Evolutionary conservation across 2,329 filamentous ascomycete genomes (phyloP).

Genomic region (Zymoseptoria brevis): DNA sequence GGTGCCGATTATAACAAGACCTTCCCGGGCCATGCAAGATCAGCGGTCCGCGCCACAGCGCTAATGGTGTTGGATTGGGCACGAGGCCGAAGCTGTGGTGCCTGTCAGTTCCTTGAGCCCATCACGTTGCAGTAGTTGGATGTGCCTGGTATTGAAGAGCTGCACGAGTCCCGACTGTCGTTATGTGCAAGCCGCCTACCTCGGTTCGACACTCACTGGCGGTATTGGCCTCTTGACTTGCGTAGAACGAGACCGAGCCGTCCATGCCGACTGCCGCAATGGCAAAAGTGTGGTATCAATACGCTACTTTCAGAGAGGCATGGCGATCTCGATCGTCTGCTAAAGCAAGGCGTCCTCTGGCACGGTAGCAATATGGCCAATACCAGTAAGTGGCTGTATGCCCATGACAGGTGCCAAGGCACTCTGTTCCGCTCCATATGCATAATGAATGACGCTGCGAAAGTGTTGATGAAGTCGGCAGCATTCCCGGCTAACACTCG

Average conservation of each 20-base stretch:
- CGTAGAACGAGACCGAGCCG: no score
- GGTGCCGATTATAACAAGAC: neutral
- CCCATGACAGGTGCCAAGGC: no score
- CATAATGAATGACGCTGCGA: neutral
- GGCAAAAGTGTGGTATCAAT: no score
- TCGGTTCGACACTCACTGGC: neutral
- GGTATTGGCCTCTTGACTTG: no score
- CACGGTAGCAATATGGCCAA: no score
- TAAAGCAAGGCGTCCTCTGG: neutral
- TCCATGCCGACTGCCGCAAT: no score
- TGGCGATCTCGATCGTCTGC: no score
- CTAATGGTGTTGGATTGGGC: no score
- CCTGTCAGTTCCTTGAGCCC: neutral
- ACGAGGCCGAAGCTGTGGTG: neutral
- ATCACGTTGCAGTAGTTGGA: neutral
- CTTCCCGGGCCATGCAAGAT: neutral
- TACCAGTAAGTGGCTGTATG: neutral
- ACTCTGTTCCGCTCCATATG: neutral
- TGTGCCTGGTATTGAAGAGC: neutral
- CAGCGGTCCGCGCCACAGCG: neutral
- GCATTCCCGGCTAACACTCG: neutral
- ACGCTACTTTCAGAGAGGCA: no score
- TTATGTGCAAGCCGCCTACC: neutral
- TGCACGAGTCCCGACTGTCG: neutral
- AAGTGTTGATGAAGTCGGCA: neutral